These are phyloP conservation scores for Hypsizygus ulmarius DNA, from an alignment of 1,284 basidiomycete genomes.

Conservation along the genomic window DNA sequence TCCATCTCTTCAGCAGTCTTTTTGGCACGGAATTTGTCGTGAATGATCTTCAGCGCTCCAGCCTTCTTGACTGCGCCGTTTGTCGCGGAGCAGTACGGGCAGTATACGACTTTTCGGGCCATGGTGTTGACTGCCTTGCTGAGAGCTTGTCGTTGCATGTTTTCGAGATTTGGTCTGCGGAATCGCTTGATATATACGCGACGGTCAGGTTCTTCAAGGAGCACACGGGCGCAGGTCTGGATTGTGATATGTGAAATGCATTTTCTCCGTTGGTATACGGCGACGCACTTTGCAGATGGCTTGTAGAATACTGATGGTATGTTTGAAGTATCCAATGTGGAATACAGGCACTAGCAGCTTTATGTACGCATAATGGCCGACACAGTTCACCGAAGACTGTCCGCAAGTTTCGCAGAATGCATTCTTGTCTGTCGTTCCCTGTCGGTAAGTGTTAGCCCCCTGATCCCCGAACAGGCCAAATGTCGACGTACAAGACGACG, in stretches of 20 bases:
- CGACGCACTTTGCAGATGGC: slow-evolving; percentile 86
- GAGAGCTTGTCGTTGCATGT: slow-evolving; percentile 84
- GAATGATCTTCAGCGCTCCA: slow-evolving; percentile 92
- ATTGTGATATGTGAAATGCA: slow-evolving; percentile 6
- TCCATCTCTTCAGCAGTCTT: slow-evolving; percentile 91
- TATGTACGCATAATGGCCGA: slow-evolving; percentile 97
- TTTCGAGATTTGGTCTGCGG: slow-evolving; percentile 88
- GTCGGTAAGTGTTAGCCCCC: slow-evolving; percentile 5
- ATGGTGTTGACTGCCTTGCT: slow-evolving; percentile 88
- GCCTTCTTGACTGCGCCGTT: slow-evolving; percentile 98
- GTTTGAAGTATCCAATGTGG: slow-evolving; percentile 98
- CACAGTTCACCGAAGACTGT: slow-evolving; percentile 89
- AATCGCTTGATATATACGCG: slow-evolving; percentile 86
- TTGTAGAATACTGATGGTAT: slow-evolving; percentile 91
- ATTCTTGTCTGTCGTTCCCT: slow-evolving; percentile 96
- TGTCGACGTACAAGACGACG: slow-evolving; percentile 69
- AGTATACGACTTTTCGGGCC: slow-evolving; percentile 90
- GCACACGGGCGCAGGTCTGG: slow-evolving; percentile 90
- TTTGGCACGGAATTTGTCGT: slow-evolving; percentile 96
- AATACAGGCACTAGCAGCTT: slow-evolving; percentile 96
- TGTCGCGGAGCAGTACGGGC: slow-evolving; percentile 89
- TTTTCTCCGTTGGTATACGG: not conserved
- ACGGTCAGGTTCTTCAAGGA: slow-evolving; percentile 89
- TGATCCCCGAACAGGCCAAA: slow-evolving; percentile 4
- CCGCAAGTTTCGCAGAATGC: slow-evolving; percentile 96